Base-by-base conservation (phyloP, 2,329 filamentous ascomycete genomes). In the Colletotrichum theobromicola region DNA sequence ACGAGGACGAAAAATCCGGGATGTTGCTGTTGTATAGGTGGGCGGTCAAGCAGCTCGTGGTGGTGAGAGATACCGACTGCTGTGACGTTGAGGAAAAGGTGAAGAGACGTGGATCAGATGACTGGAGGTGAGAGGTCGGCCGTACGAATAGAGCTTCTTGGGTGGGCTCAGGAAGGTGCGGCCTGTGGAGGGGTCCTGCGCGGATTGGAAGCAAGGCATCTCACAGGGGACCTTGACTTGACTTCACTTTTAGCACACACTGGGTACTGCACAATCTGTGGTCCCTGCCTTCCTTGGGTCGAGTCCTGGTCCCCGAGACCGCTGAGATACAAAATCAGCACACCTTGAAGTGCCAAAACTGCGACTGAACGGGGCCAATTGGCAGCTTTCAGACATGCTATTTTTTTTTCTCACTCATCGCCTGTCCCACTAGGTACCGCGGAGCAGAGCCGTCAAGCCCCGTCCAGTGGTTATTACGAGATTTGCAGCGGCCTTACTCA, bases 81-180 rank as follows among this genome's bases (percentile, higher is more conserved):
- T 61, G 72, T 62, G 62, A 63, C 62, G 72, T 75, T 75, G 72
- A 67, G 72, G 61, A 75, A 42, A 67, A 72, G 72, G 72, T 65
- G 67, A 67, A 75, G 57, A 58, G 42, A n/a, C 68, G 68, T 72
- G 68, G 72, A 75, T 67, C 62, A 75, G 42, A 57, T 74, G 72
- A 74, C 67, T 63, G 72, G 37, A 71, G 62, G 61, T 71, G 53
- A 69, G 71, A 70, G 67, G 67, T 66, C 72, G 61, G 30, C 26
- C 58, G 34, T 35, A 32, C 28, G 57, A 21, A 57, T 32, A 34
- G 57, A 50, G 42, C 42, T 50, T 50, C 42, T 50, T 32, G 18
- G 26, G 16, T 32, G 30, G 57, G 28, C 30, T 32, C 28, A 32
- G 67, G 65, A 63, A 69, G 64, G 67, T 72, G 42, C 30, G 57